Evolutionary conservation across 257 asterid species (phyloP).

Genomic region (Solanum chiquidenum): DNA sequence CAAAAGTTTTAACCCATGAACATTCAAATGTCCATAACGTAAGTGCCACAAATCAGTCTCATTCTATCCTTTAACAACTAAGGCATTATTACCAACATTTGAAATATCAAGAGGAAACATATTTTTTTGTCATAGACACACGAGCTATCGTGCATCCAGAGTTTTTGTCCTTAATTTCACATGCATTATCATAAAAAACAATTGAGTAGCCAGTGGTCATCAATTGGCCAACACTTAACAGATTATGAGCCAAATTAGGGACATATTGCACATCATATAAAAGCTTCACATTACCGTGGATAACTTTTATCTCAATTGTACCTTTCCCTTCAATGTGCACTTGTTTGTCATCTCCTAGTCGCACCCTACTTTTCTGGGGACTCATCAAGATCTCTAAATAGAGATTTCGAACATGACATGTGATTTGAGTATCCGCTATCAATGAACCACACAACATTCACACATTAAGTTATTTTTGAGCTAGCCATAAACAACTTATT

Average conservation of each 20-base stretch:
- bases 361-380: not conserved
- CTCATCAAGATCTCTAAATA: too few relatives aligned
- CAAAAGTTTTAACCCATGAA: too few relatives aligned
- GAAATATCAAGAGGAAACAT: too few relatives aligned
- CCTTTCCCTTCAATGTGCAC: not conserved
- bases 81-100: too few relatives aligned
- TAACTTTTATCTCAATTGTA: not conserved
- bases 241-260: not conserved
- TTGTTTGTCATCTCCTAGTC: not conserved
- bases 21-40: too few relatives aligned
- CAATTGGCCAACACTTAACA: slow-evolving; percentile 3
- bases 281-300: not conserved
- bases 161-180: not conserved
- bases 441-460: not conserved
- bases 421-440: too few relatives aligned
- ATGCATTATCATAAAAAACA: not conserved
- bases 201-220: not conserved
- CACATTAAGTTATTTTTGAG: too few relatives aligned
- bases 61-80: too few relatives aligned
- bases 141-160: too few relatives aligned
- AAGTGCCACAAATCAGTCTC: too few relatives aligned
- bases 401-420: too few relatives aligned
- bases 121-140: too few relatives aligned
- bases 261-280: not conserved
- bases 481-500: not conserved